Conservation (phyloP, 805 yeast species). For the Candida cerambycidarum region DNA sequence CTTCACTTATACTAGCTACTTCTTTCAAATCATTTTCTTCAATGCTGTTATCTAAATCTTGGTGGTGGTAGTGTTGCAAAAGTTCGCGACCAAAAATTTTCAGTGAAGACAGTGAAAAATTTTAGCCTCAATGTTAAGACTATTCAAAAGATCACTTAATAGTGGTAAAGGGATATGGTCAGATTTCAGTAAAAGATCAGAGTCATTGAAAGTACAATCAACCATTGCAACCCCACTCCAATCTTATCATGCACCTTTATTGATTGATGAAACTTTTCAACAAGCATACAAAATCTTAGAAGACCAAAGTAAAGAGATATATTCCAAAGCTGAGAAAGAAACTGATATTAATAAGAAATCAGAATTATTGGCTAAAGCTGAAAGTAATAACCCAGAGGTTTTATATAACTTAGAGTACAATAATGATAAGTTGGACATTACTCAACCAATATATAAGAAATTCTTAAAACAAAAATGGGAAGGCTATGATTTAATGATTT, state of each 20-base stretch:
- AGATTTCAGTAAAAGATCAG: slow-evolving; percentile 30
- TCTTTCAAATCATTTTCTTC: too few species aligned
- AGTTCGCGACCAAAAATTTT: neutral
- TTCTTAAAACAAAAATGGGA: slow-evolving; percentile 73
- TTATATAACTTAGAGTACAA: slow-evolving; percentile 58
- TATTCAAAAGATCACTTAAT: slow-evolving; percentile 8
- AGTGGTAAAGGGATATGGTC: slow-evolving; percentile 28
- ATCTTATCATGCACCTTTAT: slow-evolving; percentile 67
- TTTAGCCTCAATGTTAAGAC: slow-evolving; percentile 10
- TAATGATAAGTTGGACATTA: slow-evolving; percentile 55
- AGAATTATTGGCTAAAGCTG: slow-evolving; percentile 55
- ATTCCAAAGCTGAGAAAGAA: slow-evolving; percentile 37
- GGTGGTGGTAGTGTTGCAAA: neutral
- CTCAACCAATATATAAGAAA: slow-evolving; percentile 77
- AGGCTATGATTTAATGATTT: slow-evolving; percentile 63
- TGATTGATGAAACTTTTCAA: slow-evolving; percentile 71
- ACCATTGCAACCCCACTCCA: slow-evolving; percentile 32
- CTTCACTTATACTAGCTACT: too few species aligned
- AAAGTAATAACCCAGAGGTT: slow-evolving; percentile 81
- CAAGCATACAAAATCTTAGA: slow-evolving; percentile 61
- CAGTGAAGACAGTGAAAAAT: slow-evolving; percentile 10
- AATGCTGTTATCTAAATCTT: neutral
- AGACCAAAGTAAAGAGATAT: slow-evolving; percentile 43
- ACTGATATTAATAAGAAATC: slow-evolving; percentile 18
- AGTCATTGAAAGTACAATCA: slow-evolving; percentile 30